These are phyloP conservation scores for Triangularia setosa DNA, from an alignment of 2,329 filamentous ascomycete genomes.

Conservation along the genomic window DNA sequence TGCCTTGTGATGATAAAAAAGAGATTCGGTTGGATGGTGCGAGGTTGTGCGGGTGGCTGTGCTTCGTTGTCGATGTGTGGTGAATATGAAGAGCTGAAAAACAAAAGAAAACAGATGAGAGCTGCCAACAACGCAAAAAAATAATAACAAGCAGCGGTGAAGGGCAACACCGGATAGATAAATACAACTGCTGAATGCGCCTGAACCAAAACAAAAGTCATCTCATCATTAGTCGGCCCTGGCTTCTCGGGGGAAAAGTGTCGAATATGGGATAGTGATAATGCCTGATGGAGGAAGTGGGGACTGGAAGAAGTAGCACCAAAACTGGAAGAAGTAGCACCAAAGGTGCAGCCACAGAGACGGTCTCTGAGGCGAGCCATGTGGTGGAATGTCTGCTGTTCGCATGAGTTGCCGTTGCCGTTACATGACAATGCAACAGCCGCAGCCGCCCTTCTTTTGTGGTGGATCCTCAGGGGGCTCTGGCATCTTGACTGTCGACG, in stretches of 20 bases:
- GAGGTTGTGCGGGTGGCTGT: neutral
- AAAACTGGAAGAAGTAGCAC: neutral
- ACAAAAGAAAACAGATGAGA: conserved; percentile 2
- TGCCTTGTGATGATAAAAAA: neutral
- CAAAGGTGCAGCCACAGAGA: neutral
- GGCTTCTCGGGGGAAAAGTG: neutral
- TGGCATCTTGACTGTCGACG: conserved; percentile 46
- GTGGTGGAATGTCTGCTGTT: neutral
- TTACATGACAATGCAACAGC: conserved; percentile 75
- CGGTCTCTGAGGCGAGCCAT: neutral
- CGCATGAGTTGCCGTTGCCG: neutral
- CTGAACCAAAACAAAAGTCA: conserved; percentile 12
- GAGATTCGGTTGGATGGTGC: neutral
- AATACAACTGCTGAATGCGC: conserved; percentile 16
- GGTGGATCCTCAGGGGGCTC: conserved; percentile 51
- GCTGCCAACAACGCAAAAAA: neutral
- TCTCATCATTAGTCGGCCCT: conserved; percentile 16
- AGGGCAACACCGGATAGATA: neutral
- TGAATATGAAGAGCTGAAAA: neutral
- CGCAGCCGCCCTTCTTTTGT: conserved; percentile 54
- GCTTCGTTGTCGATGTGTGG: neutral
- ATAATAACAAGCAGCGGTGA: conserved; percentile 1
- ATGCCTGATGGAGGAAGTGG: neutral
- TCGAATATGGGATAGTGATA: neutral
- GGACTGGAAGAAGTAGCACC: neutral